Percentiles rank a stretch among this genome's conserved stretches.
phyloP scores from a whole-genome alignment of 1,139 yeast species.

The Yamadazyma dendronema region DNA sequence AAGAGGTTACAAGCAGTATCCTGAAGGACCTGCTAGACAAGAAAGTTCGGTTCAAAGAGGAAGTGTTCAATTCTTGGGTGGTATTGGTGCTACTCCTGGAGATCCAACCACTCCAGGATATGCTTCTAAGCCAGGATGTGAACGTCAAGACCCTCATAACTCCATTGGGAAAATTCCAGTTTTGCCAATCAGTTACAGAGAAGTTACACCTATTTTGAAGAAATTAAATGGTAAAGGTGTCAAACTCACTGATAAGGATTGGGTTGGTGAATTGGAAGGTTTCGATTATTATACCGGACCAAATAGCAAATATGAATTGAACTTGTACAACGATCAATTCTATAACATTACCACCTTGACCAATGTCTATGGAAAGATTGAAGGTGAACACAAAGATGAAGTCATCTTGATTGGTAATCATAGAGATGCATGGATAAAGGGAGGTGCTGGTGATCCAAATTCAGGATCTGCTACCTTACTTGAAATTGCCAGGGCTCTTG shows the following conservation, averaged over 20 bases:
- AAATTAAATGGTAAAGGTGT: constrained; percentile 43
- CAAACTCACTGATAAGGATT: constrained; percentile 24
- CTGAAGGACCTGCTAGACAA: constrained; percentile 48
- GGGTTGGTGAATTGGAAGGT: constrained; percentile 45
- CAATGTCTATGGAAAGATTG: constrained; percentile 47
- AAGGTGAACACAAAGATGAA: constrained; percentile 40
- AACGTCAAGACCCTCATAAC: constrained; percentile 39
- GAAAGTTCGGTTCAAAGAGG: constrained; percentile 73
- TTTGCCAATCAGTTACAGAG: constrained; percentile 47
- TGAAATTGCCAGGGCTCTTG: constrained; percentile 47
- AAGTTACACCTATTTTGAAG: constrained; percentile 44
- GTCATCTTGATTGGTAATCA: constrained; percentile 47
- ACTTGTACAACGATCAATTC: constrained; percentile 42
- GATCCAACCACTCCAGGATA: constrained; percentile 90
- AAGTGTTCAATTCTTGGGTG: constrained; percentile 74
- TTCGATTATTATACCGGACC: constrained; percentile 45
- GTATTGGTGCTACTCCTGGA: constrained; percentile 62
- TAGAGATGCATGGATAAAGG: constrained; percentile 55
- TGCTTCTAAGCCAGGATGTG: constrained; percentile 60
- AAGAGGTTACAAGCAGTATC: constrained; percentile 45
- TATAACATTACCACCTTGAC: constrained; percentile 43
- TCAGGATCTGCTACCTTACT: constrained; percentile 44
- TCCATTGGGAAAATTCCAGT: constrained; percentile 48
- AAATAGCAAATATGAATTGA: constrained; percentile 46
- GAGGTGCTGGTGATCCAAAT: constrained; percentile 52